A percentile compares a stretch with the other conserved stretches of the same genome.
Evolutionary conservation across 2,329 filamentous ascomycete genomes (phyloP).

Genomic region (Sporothrix brasiliensis): DNA sequence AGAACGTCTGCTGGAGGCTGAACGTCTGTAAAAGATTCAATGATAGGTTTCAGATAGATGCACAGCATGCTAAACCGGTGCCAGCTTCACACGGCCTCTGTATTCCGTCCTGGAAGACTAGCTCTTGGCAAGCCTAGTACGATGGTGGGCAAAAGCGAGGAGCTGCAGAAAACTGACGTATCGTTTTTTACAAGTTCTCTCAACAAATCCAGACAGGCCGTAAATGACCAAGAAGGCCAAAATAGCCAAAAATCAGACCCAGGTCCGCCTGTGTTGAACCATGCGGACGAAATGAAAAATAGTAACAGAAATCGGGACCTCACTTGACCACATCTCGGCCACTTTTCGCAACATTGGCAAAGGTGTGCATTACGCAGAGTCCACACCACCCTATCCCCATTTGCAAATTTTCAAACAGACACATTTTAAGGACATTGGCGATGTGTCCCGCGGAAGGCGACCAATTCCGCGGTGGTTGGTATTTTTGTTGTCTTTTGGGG

Average conservation of each 20-base stretch:
- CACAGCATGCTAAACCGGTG: neutral
- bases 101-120: neutral
- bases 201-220: neutral
- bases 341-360: neutral
- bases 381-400: neutral
- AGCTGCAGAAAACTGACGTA: neutral
- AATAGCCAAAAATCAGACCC: neutral
- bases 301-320: conserved; percentile 3
- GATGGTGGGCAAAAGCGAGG: neutral
- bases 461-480: conserved; percentile 7
- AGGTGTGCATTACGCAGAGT: neutral
- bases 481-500: neutral
- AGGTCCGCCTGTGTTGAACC: conserved; percentile 8
- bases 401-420: neutral
- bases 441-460: neutral
- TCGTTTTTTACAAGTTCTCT: conserved; percentile 6
- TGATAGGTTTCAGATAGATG: neutral
- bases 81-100: neutral
- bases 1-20: neutral
- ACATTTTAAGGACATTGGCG: neutral
- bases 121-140: neutral
- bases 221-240: neutral
- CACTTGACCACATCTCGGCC: neutral
- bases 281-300: conserved; percentile 16
- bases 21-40: neutral